These are phyloP conservation scores for Annulohypoxylon moriforme DNA, from an alignment of 495 filamentous ascomycete species.

Conservation along the genomic window DNA sequence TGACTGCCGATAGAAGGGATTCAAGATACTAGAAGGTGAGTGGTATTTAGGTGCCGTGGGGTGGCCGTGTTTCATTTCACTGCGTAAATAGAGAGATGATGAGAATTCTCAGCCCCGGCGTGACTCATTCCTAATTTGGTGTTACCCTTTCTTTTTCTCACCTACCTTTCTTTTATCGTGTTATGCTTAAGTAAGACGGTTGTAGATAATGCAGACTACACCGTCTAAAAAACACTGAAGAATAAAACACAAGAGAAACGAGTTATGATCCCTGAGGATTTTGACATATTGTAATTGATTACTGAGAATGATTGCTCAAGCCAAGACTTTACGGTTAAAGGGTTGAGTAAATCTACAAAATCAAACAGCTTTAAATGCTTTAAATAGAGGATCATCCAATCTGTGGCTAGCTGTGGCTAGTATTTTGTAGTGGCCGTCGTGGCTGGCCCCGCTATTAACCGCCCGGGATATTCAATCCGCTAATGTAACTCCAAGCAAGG, in stretches of 20 bases:
- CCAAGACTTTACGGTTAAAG: too few species aligned
- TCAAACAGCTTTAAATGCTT: too few species aligned
- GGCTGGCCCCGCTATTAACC: not conserved
- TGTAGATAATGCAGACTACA: too few species aligned
- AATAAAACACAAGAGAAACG: too few species aligned
- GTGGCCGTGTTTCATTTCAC: not conserved
- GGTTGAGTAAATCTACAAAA: too few species aligned
- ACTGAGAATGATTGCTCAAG: not conserved
- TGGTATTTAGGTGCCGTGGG: not conserved
- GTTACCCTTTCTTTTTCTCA: not conserved
- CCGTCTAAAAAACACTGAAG: too few species aligned
- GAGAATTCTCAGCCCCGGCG: not conserved
- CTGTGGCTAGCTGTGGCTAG: not conserved
- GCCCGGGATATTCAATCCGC: not conserved
- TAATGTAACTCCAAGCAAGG: not conserved
- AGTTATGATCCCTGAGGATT: too few species aligned
- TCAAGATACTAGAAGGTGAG: not conserved
- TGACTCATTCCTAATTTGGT: conserved; percentile 28
- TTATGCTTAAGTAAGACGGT: too few species aligned
- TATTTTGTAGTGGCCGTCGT: not conserved
- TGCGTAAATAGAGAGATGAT: not conserved
- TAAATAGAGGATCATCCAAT: too few species aligned
- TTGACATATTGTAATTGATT: not conserved
- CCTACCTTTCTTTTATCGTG: too few species aligned
- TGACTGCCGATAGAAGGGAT: too few species aligned